Evolutionary conservation across 2,329 filamentous ascomycete species (phyloP), one percentile per base, ranked within the genome.

Genomic region (Ophiostoma sp.): DNA sequence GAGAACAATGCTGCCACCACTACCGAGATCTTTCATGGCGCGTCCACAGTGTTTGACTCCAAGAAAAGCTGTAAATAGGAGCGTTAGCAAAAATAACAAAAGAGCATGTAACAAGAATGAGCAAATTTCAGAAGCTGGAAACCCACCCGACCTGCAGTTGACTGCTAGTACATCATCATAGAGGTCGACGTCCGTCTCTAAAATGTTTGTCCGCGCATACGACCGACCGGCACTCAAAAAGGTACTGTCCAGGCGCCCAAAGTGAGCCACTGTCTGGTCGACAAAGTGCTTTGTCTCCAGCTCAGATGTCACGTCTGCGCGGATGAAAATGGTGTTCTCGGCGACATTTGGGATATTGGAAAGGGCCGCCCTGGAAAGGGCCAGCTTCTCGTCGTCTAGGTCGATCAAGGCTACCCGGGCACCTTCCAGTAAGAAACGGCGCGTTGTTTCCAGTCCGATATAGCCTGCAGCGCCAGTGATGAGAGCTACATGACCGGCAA

Each of bases 381-480:
- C 52, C 22, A 57, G 52, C 52, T 57, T 57, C 2, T 57, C 25
- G 22, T 69, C 25, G 64, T 69, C 64, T 6, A 69, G 39, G 45
- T 69, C 64, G 12, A 69, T n/a, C 12, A 69, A 17, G 4, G 64
- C 17, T 12, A 69, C 64, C 15, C 28, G n/a, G 45, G 64, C 64
- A 22, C 64, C 64, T 31, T 69, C 64, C 11, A 17, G 64, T 3
- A 69, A 25, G 17, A 69, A 69, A 5, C 64, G n/a, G 39, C 42
- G 39, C 15, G 28, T 25, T 19, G 64, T 69, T 9, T 25, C 64
- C 12, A 52, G 22, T 6, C 64, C 64, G 64, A 69, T 69, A 17
- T 50, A 69, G 22, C 64, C 64, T 17, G 64, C 64, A n/a, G 39
- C 64, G 25, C 64, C 64, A n/a, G 64, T 69, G 4, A 69, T 33